Evolutionary conservation across 352 stramenopile species (phyloP).

Genomic region (Phytopythium aichiense): DNA sequence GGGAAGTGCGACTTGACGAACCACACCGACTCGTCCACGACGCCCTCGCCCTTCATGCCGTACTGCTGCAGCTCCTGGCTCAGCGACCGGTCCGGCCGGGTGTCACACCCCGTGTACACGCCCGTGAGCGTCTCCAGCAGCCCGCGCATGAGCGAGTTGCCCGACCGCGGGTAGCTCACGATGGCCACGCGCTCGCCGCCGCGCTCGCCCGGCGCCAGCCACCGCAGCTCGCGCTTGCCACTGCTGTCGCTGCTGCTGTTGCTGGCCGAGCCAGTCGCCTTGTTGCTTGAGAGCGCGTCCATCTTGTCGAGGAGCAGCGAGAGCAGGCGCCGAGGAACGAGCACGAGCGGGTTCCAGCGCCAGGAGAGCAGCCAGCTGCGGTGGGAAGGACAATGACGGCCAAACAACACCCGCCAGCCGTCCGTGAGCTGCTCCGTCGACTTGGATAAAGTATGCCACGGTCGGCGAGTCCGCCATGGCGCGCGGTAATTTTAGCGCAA

Average conservation of each 20-base stretch:
- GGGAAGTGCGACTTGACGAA: constrained; percentile 99
- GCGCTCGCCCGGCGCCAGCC: constrained; percentile 62
- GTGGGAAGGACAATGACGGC: background rate
- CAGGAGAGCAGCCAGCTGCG: constrained; percentile 50
- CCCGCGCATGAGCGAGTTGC: constrained; percentile 96
- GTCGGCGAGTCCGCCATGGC: too few relatives aligned
- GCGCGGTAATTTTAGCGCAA: background rate
- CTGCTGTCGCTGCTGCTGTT: background rate
- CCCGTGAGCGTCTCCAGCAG: constrained; percentile 94
- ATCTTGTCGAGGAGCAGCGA: constrained; percentile 10
- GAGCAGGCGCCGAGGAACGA: constrained; percentile 37
- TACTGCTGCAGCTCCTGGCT: constrained; percentile 86
- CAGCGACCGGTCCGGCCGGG: constrained; percentile 91
- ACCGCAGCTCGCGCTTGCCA: constrained; percentile 36
- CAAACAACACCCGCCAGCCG: constrained; percentile 4
- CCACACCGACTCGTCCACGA: constrained; percentile 93
- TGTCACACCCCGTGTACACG: constrained; percentile 97
- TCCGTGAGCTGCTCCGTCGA: background rate
- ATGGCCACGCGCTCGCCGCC: constrained; percentile 80
- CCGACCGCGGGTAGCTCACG: constrained; percentile 96
- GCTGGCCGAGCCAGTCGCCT: constrained; percentile 1
- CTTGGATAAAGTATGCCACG: background rate
- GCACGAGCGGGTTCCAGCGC: constrained; percentile 63
- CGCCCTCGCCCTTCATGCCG: constrained; percentile 91
- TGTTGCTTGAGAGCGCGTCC: constrained; percentile 6